Evolutionary conservation across 2,329 filamentous ascomycete genomes (phyloP).

Genomic region (Fusarium paranaense): DNA sequence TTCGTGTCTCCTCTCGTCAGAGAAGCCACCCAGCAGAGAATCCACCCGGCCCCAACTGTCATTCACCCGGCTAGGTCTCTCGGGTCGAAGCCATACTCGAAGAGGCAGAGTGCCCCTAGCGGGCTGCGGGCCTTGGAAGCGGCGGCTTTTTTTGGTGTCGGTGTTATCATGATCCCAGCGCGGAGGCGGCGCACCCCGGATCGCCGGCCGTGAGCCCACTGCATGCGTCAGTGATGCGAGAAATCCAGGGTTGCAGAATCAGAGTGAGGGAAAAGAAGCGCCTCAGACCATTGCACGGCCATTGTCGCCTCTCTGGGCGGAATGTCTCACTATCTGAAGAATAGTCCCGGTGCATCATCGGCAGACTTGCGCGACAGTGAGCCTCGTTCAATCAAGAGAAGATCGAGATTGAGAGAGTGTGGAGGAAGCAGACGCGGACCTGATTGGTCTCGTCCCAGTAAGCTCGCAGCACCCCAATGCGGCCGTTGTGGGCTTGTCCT

Average conservation of each 20-base stretch:
- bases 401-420: constrained; percentile 40
- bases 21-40: constrained; percentile 16
- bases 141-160: constrained; percentile 16
- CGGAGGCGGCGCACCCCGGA: constrained; percentile 40
- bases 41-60: constrained; percentile 39
- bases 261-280: constrained; percentile 1
- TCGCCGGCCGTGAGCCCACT: constrained; percentile 36
- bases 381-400: constrained; percentile 24
- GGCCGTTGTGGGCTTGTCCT: constrained; percentile 24
- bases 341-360: constrained; percentile 5
- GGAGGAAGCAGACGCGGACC: constrained; percentile 28
- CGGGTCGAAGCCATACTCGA: constrained; percentile 27
- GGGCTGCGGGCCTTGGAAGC: constrained; percentile 26
- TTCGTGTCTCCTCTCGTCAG: constrained; percentile 32
- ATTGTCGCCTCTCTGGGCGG: constrained; percentile 12
- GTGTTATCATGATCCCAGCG: constrained; percentile 34
- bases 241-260: constrained; percentile 34
- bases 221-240: constrained; percentile 40
- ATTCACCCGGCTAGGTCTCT: constrained; percentile 36
- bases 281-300: constrained; percentile 11
- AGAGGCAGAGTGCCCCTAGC: constrained; percentile 25
- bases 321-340: constrained; percentile 26
- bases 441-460: constrained; percentile 38
- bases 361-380: constrained; percentile 28
- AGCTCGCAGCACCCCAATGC: constrained; percentile 34